phyloP scores from a whole-genome alignment of 345 rosid species.

The Pistacia integerrima region DNA sequence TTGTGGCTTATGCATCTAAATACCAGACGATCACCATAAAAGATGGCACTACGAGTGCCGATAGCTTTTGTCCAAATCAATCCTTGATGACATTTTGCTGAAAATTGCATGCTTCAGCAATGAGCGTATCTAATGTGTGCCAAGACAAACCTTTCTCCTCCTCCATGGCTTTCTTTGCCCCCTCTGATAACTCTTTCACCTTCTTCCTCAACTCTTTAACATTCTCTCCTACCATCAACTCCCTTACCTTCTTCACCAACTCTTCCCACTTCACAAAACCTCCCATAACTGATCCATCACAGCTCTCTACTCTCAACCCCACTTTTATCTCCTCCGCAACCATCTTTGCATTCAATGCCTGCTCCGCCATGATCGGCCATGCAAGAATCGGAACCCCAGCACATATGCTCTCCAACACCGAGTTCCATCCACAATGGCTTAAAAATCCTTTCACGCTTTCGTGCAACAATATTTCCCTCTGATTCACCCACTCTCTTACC shows the following conservation, averaged over 20 bases:
- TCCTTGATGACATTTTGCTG: not conserved
- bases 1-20: no score
- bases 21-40: no score
- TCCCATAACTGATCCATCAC: slow-evolving; percentile 28
- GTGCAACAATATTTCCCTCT: slow-evolving; percentile 55
- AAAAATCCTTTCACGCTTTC: slow-evolving; percentile 53
- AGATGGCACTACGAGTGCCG: no score
- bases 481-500: slow-evolving; percentile 68
- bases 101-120: slow-evolving; percentile 28
- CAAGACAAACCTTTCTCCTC: slow-evolving; percentile 58
- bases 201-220: slow-evolving; percentile 46
- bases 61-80: not conserved
- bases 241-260: slow-evolving; percentile 46
- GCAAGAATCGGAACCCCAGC: slow-evolving; percentile 66
- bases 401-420: slow-evolving; percentile 62
- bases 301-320: slow-evolving; percentile 52
- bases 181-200: slow-evolving; percentile 39
- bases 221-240: slow-evolving; percentile 62
- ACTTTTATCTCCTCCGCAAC: slow-evolving; percentile 59
- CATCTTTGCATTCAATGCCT: slow-evolving; percentile 61
- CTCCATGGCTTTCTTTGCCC: slow-evolving; percentile 54
- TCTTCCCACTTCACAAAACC: slow-evolving; percentile 41
- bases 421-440: slow-evolving; percentile 91
- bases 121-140: slow-evolving; percentile 42
- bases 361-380: slow-evolving; percentile 81